Evolutionary conservation across 2,329 filamentous ascomycete genomes (phyloP).

Genomic region (Pseudogymnoascus sp.): DNA sequence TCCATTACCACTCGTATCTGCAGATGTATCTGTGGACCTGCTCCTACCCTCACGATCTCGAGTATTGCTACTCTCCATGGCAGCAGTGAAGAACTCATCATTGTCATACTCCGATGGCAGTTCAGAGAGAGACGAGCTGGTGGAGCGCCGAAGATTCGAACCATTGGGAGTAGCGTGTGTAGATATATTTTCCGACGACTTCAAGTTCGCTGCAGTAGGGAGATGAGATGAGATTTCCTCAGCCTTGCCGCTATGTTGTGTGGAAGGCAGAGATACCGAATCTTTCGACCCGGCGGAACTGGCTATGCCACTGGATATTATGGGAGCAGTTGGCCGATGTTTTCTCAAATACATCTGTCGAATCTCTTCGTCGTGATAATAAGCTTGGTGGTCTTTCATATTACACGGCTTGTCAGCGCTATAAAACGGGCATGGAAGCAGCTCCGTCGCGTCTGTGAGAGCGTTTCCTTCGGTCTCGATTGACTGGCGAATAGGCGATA

Average conservation of each 20-base stretch:
- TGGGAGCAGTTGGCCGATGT: background rate
- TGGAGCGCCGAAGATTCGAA: background rate
- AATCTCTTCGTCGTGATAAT: slow-evolving; percentile 7
- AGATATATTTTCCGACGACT: background rate
- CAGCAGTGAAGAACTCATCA: background rate
- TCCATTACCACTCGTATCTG: background rate
- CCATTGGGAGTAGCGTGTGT: background rate
- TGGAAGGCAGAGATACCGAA: background rate
- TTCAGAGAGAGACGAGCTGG: background rate
- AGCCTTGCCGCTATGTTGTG: background rate
- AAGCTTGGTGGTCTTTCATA: slow-evolving; percentile 1
- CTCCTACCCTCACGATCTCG: background rate
- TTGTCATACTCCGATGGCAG: background rate
- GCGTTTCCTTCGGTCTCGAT: background rate
- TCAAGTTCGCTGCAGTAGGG: background rate
- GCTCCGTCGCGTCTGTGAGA: background rate
- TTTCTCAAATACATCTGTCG: background rate
- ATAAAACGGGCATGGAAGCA: slow-evolving; percentile 5
- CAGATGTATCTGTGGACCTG: background rate
- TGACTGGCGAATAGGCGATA: slow-evolving; percentile 1
- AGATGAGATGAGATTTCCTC: background rate
- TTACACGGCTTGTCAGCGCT: slow-evolving; percentile 4
- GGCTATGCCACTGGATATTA: background rate
- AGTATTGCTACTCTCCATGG: background rate
- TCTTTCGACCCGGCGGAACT: background rate